phyloP scores from a whole-genome alignment of 352 stramenopile genomes.

The Hyaloperonospora arabidopsidis region DNA sequence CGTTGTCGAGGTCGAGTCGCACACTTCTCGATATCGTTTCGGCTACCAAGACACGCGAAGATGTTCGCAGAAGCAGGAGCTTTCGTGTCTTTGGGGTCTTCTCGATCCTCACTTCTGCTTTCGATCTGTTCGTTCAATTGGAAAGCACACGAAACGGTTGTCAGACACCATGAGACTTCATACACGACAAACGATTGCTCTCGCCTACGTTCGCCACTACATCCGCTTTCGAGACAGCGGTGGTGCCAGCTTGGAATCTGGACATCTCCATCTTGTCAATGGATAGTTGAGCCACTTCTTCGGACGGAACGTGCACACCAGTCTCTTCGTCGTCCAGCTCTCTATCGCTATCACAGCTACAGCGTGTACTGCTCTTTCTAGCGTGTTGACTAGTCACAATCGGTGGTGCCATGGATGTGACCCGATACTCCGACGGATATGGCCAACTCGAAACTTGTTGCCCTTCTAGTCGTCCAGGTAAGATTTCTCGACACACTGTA shows the following conservation, averaged over 20 bases:
- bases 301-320: constrained; percentile 2
- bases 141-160: constrained; percentile 1
- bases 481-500: constrained; percentile 26
- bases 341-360: constrained; percentile 19
- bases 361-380: constrained; percentile 5
- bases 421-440: constrained; percentile 6
- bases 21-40: constrained; percentile 2
- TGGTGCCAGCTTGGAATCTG: constrained; percentile 15
- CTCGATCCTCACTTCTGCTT: constrained; percentile 1
- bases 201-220: background rate
- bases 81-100: constrained; percentile 21
- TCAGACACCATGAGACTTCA: background rate
- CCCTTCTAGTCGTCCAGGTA: constrained; percentile 33
- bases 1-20: constrained; percentile 4
- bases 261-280: constrained; percentile 5
- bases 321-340: constrained; percentile 11
- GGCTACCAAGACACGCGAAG: background rate
- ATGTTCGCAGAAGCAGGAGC: background rate
- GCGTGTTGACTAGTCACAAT: constrained; percentile 4
- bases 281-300: constrained; percentile 14
- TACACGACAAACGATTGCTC: too few relatives aligned
- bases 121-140: constrained; percentile 8
- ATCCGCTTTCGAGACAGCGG: constrained; percentile 16
- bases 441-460: constrained; percentile 39
- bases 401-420: background rate